phyloP scores from a whole-genome alignment of 2,329 filamentous ascomycete genomes.

The Sphaerulina vaccinii region DNA sequence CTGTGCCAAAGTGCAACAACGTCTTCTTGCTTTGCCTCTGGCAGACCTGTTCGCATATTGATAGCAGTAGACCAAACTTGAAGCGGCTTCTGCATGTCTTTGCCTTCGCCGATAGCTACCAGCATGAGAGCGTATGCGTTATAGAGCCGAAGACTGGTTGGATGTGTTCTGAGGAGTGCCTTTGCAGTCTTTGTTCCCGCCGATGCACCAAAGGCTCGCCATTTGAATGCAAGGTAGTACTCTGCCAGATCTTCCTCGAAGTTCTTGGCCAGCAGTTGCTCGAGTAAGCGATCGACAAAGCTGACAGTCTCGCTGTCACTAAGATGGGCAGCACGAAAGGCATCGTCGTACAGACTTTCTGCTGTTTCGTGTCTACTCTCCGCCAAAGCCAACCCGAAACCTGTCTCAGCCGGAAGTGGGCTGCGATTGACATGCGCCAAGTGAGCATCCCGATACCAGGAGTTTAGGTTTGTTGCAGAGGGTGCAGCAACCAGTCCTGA shows the following conservation, averaged over 20 bases:
- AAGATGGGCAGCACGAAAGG: slow-evolving; percentile 6
- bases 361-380: slow-evolving; percentile 17
- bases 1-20: slow-evolving; percentile 55
- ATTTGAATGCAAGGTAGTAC: slow-evolving; percentile 69
- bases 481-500: slow-evolving; percentile 28
- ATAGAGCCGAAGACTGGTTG: slow-evolving; percentile 67
- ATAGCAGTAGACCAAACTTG: slow-evolving; percentile 68
- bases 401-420: neutral
- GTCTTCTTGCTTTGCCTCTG: slow-evolving; percentile 39
- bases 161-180: slow-evolving; percentile 65
- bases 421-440: neutral
- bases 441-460: slow-evolving; percentile 15
- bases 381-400: neutral
- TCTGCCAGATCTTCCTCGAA: slow-evolving; percentile 59
- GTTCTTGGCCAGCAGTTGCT: slow-evolving; percentile 53
- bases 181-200: slow-evolving; percentile 74
- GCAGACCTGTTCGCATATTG: slow-evolving; percentile 51
- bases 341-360: slow-evolving; percentile 12
- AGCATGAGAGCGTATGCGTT: slow-evolving; percentile 77
- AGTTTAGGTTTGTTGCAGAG: neutral
- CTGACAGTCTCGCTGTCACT: neutral
- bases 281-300: slow-evolving; percentile 53
- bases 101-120: slow-evolving; percentile 47
- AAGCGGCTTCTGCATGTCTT: slow-evolving; percentile 56
- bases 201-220: slow-evolving; percentile 49